phyloP scores from a whole-genome alignment of 805 yeast genomes.

The Limtongia smithiae region DNA sequence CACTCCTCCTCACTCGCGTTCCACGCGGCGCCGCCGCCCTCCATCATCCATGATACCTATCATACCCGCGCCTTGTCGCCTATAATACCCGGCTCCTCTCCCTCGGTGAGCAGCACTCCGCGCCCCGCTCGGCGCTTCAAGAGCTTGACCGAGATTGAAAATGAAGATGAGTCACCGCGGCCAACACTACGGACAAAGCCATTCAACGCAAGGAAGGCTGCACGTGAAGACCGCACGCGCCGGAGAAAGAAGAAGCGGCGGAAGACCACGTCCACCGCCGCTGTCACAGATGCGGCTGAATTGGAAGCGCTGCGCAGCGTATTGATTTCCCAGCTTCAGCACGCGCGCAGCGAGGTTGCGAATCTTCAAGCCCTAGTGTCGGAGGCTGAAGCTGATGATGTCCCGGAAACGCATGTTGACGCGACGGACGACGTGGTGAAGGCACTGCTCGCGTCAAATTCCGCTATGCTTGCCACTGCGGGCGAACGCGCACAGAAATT shows the following conservation, averaged over 20 bases:
- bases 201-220: not conserved
- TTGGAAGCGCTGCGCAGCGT: slow-evolving; percentile 7
- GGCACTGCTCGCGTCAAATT: slow-evolving; percentile 2
- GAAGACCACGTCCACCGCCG: not conserved
- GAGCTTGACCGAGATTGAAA: slow-evolving; percentile 11
- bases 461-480: not conserved
- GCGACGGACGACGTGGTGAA: not conserved
- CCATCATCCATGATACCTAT: too few species aligned
- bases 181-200: not conserved
- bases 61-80: too few species aligned
- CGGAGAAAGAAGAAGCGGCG: not conserved
- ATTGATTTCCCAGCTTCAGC: slow-evolving; percentile 1
- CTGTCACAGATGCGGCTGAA: not conserved
- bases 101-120: too few species aligned
- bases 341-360: slow-evolving; percentile 3
- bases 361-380: not conserved
- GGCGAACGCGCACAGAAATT: not conserved
- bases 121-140: slow-evolving; percentile 10
- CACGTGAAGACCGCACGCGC: not conserved
- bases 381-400: not conserved
- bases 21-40: too few species aligned
- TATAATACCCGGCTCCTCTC: too few species aligned
- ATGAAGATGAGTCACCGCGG: too few species aligned
- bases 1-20: too few species aligned
- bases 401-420: not conserved